Evolutionary conservation across 2,329 filamentous ascomycete genomes (phyloP).

Genomic region (Fusarium coffeatum): DNA sequence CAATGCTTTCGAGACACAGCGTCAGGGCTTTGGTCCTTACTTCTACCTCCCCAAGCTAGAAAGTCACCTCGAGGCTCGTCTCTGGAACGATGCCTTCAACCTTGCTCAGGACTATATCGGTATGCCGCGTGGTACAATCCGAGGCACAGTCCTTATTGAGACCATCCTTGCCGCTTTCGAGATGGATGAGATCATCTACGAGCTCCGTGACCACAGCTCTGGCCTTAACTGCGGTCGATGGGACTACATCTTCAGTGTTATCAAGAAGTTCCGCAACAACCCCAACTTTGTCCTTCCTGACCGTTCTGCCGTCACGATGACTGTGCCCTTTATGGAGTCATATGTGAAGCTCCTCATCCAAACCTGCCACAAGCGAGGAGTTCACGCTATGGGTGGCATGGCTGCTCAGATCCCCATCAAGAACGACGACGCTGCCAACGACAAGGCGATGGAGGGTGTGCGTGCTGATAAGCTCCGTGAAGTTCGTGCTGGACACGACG

Average conservation of each 20-base stretch:
- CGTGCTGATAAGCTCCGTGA: slow-evolving; percentile 96
- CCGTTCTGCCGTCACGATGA: slow-evolving; percentile 94
- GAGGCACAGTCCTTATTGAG: slow-evolving; percentile 95
- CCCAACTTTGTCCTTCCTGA: slow-evolving; percentile 93
- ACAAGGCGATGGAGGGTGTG: slow-evolving; percentile 92
- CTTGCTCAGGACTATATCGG: slow-evolving; percentile 92
- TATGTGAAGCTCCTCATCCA: slow-evolving; percentile 97
- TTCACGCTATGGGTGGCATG: slow-evolving; percentile 99
- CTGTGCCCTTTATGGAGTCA: slow-evolving; percentile 96
- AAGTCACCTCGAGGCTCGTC: slow-evolving; percentile 92
- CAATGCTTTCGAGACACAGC: slow-evolving; percentile 90
- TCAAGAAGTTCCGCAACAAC: slow-evolving; percentile 99
- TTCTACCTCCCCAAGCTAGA: slow-evolving; percentile 99
- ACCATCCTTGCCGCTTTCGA: slow-evolving; percentile 98
- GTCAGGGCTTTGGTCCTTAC: slow-evolving; percentile 89
- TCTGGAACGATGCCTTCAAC: slow-evolving; percentile 99
- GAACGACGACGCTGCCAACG: slow-evolving; percentile 89
- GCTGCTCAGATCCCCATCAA: slow-evolving; percentile 99
- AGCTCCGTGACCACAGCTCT: slow-evolving; percentile 94
- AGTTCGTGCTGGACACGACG: slow-evolving; percentile 94
- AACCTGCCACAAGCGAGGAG: slow-evolving; percentile 94
- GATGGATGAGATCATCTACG: slow-evolving; percentile 99
- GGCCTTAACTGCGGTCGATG: slow-evolving; percentile 98
- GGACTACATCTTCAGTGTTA: slow-evolving; percentile 99
- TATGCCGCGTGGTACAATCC: slow-evolving; percentile 90